A percentile compares a stretch with the other conserved stretches of the same genome.
These are phyloP conservation scores for Rhizophlyctis rosea DNA, from an alignment of 192 early-diverging fungal genomes.

Conservation along the genomic window DNA sequence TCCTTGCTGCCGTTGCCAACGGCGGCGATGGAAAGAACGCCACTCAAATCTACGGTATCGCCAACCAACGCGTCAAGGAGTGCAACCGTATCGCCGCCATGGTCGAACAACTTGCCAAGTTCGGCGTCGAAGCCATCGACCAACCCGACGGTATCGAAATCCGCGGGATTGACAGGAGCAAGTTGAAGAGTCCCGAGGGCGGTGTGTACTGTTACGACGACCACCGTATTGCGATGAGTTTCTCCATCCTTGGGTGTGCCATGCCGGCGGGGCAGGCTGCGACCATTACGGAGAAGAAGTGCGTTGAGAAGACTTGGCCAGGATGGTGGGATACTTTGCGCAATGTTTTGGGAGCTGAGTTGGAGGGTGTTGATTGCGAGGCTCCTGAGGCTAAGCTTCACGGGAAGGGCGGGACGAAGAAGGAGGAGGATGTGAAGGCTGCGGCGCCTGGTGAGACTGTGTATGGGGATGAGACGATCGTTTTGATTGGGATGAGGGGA, in stretches of 20 bases:
- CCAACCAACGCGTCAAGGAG: conserved; percentile 97
- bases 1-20: conserved; percentile 82
- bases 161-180: conserved; percentile 51
- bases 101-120: conserved; percentile 86
- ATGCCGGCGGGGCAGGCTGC: conserved; percentile 53
- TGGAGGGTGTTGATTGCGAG: conserved; percentile 55
- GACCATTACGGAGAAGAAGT: conserved; percentile 84
- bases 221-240: conserved; percentile 97
- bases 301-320: conserved; percentile 99
- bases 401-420: not conserved
- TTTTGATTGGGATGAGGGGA: conserved; percentile 98
- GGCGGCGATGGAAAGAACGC: conserved; percentile 41
- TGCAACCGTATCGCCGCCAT: conserved; percentile 97
- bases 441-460: too few species aligned
- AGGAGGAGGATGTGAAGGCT: not conserved
- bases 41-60: conserved; percentile 90
- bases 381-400: conserved; percentile 1
- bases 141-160: conserved; percentile 90
- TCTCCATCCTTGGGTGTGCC: conserved; percentile 78
- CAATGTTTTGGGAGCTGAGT: conserved; percentile 66
- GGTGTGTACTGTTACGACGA: conserved; percentile 96
- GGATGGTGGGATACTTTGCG: conserved; percentile 97
- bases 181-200: conserved; percentile 55
- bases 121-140: conserved; percentile 81
- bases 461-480: conserved; percentile 57